These are phyloP conservation scores for Hymenochaete sp. DNA, from an alignment of 1,284 basidiomycete genomes.

Conservation along the genomic window DNA sequence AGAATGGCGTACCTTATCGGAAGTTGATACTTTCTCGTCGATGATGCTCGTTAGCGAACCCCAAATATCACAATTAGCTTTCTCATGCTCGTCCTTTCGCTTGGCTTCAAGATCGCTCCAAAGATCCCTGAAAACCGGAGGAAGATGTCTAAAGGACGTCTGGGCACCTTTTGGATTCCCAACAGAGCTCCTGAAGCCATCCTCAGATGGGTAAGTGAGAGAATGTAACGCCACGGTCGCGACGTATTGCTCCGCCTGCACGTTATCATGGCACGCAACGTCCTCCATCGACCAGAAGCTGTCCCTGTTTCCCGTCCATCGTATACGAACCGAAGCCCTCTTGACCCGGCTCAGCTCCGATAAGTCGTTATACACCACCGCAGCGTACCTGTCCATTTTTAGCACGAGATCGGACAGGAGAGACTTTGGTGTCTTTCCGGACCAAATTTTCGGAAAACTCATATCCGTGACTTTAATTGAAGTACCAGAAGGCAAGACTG, in stretches of 20 bases:
- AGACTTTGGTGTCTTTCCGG: conserved; percentile 65
- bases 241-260: conserved; percentile 87
- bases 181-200: conserved; percentile 46
- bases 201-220: conserved; percentile 52
- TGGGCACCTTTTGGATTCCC: conserved; percentile 33
- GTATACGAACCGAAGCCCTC: conserved; percentile 60
- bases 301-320: conserved; percentile 58
- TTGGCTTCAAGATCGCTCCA: conserved; percentile 85
- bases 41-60: conserved; percentile 36
- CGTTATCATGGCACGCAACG: conserved; percentile 69
- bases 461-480: conserved; percentile 65
- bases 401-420: conserved; percentile 57
- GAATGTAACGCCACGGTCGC: conserved; percentile 80
- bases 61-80: conserved; percentile 65
- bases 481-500: conserved; percentile 44
- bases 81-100: conserved; percentile 57
- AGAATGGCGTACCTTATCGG: conserved; percentile 7
- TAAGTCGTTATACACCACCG: conserved; percentile 56
- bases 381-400: conserved; percentile 68
- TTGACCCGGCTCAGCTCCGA: conserved; percentile 65
- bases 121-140: conserved; percentile 78
- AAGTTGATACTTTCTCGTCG: conserved; percentile 1
- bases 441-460: conserved; percentile 73
- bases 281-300: conserved; percentile 81
- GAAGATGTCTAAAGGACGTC: conserved; percentile 45